phyloP scores from a whole-genome alignment of 108 stramenopile species.

The Thalassiosira profunda region DNA sequence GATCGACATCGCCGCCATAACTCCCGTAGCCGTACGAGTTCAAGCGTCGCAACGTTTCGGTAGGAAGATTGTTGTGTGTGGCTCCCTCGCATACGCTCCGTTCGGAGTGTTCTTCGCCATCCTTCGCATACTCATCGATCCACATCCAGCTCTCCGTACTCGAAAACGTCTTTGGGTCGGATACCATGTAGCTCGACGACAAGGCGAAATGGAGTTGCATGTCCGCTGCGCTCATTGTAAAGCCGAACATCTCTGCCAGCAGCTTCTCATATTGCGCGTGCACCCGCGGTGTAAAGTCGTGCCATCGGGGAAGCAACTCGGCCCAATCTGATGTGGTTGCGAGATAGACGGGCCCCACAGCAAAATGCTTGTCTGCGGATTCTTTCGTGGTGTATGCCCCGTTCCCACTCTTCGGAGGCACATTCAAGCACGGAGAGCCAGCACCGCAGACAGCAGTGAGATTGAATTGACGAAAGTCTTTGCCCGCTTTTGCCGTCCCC shows the following conservation, averaged over 20 bases:
- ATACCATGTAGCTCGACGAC: constrained; percentile 74
- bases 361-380: constrained; percentile 54
- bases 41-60: constrained; percentile 27
- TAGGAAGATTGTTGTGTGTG: constrained; percentile 13
- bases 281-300: constrained; percentile 68
- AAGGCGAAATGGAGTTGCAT: constrained; percentile 63
- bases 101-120: not conserved
- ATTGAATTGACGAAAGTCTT: constrained; percentile 49
- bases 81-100: constrained; percentile 37
- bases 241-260: constrained; percentile 95
- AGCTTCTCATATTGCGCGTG: constrained; percentile 74
- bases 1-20: not conserved
- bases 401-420: not conserved
- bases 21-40: constrained; percentile 25
- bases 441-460: constrained; percentile 44
- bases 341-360: constrained; percentile 78
- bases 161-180: constrained; percentile 48
- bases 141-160: constrained; percentile 34
- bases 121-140: constrained; percentile 50
- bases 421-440: constrained; percentile 36
- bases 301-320: constrained; percentile 54
- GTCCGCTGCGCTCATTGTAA: constrained; percentile 88
- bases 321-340: constrained; percentile 70
- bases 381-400: constrained; percentile 34
- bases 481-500: constrained; percentile 24